A percentile compares a stretch with the other conserved stretches of the same genome.
Evolutionary conservation across 148 eudicot genomes (phyloP).

Genomic region (Rhododendron griersonianum): DNA sequence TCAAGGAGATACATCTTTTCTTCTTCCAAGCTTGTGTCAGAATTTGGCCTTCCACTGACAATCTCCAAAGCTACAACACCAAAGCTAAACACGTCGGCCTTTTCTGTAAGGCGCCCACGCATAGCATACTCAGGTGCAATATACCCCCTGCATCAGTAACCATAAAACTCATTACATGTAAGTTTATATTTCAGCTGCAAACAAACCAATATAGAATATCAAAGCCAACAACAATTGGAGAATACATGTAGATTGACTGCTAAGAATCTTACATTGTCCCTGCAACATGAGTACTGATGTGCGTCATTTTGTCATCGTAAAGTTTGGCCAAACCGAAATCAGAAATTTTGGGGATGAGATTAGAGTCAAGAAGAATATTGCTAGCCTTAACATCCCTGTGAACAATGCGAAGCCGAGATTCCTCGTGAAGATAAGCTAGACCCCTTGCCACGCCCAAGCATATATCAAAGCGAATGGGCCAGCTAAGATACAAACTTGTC

Average conservation of each 20-base stretch:
- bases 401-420: conserved; percentile 70
- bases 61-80: conserved; percentile 86
- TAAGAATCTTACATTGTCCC: conserved; percentile 69
- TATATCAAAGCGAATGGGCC: conserved; percentile 28
- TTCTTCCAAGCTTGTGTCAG: conserved; percentile 46
- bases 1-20: conserved; percentile 77
- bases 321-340: conserved; percentile 95
- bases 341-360: conserved; percentile 79
- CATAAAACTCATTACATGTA: conserved; percentile 4
- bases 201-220: background rate
- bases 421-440: conserved; percentile 80
- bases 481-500: conserved; percentile 38
- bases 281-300: conserved; percentile 89
- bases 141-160: conserved; percentile 54
- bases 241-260: background rate
- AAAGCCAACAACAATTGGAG: background rate
- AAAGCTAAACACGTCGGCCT: conserved; percentile 86
- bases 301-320: conserved; percentile 84
- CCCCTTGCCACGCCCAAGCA: conserved; percentile 58
- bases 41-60: conserved; percentile 71
- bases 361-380: conserved; percentile 77
- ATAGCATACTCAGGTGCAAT: conserved; percentile 94
- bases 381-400: conserved; percentile 95
- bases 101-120: conserved; percentile 95
- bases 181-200: background rate